These are phyloP conservation scores for Trichoderma hamatum DNA, from an alignment of 2,329 filamentous ascomycete genomes.

Conservation along the genomic window DNA sequence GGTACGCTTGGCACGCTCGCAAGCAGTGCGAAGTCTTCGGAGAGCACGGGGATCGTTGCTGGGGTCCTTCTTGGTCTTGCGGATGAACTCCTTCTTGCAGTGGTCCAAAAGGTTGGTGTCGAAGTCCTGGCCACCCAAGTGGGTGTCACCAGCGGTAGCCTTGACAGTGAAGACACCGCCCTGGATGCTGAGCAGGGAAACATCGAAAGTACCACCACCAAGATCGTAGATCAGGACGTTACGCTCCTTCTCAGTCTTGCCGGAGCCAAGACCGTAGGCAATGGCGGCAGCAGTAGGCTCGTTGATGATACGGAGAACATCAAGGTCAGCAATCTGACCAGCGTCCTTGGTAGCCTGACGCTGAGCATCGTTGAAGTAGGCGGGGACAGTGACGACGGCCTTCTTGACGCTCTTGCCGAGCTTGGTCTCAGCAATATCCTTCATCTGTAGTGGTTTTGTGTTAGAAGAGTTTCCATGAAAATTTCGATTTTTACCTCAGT, in stretches of 20 bases:
- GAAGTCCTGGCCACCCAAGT: constrained; percentile 94
- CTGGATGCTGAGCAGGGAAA: constrained; percentile 97
- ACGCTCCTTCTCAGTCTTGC: constrained; percentile 96
- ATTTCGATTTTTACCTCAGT: neutral
- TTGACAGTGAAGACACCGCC: constrained; percentile 99
- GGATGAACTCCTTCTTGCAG: constrained; percentile 93
- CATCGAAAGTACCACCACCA: constrained; percentile 99
- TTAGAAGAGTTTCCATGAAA: neutral
- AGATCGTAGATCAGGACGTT: constrained; percentile 99
- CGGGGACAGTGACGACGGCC: constrained; percentile 97
- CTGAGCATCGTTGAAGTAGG: constrained; percentile 99
- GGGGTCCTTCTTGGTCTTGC: constrained; percentile 76
- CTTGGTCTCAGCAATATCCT: constrained; percentile 98
- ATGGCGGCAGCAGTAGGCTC: constrained; percentile 98
- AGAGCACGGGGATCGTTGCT: constrained; percentile 87
- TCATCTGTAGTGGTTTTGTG: constrained; percentile 69
- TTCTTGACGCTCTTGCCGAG: constrained; percentile 98
- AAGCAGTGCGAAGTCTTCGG: constrained; percentile 93
- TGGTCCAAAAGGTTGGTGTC: constrained; percentile 94
- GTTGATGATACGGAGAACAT: constrained; percentile 99
- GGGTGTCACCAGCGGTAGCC: constrained; percentile 96
- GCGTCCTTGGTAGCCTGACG: constrained; percentile 99
- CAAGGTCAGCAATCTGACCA: constrained; percentile 94
- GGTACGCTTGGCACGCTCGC: constrained; percentile 99
- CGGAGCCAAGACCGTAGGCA: constrained; percentile 93